Percentiles rank a stretch among this genome's conserved stretches.
Evolutionary conservation across 2,329 filamentous ascomycete genomes (phyloP).

Genomic region (Fusarium camptoceras): DNA sequence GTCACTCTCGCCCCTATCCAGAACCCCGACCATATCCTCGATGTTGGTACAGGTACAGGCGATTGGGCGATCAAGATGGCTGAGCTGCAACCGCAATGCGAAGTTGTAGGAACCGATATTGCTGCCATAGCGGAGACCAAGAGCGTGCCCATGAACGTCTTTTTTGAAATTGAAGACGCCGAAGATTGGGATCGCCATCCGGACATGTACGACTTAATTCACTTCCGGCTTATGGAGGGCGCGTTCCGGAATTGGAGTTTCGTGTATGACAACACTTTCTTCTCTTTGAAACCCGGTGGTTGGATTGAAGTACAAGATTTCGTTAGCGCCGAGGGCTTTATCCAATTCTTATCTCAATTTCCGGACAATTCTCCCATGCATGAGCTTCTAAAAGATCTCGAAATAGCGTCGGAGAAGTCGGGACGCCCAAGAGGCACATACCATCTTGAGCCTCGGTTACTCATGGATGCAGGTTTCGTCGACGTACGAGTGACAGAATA

Average conservation of each 20-base stretch:
- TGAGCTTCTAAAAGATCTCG: constrained; percentile 55
- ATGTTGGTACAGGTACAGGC: constrained; percentile 70
- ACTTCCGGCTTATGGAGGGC: constrained; percentile 67
- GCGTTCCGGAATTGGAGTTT: constrained; percentile 67
- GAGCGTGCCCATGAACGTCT: constrained; percentile 68
- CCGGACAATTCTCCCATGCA: constrained; percentile 59
- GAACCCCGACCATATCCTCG: constrained; percentile 59
- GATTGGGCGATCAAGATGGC: constrained; percentile 65
- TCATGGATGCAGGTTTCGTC: constrained; percentile 63
- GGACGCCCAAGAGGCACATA: constrained; percentile 59
- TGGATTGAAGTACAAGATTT: constrained; percentile 69
- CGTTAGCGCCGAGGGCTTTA: constrained; percentile 57
- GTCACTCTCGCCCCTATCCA: constrained; percentile 58
- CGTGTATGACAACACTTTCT: constrained; percentile 65
- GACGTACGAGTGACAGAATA: constrained; percentile 62
- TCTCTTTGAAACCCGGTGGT: constrained; percentile 66
- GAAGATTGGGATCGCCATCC: constrained; percentile 68
- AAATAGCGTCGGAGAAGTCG: constrained; percentile 57
- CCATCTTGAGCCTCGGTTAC: constrained; percentile 59
- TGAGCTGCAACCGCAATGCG: constrained; percentile 64
- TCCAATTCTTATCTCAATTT: constrained; percentile 53
- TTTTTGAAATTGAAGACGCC: constrained; percentile 70
- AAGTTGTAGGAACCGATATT: constrained; percentile 70
- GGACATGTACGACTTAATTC: constrained; percentile 67
- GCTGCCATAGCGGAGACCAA: constrained; percentile 67